Base-by-base conservation (phyloP, 2,329 filamentous ascomycete species). In the Sporothrix humicola region DNA sequence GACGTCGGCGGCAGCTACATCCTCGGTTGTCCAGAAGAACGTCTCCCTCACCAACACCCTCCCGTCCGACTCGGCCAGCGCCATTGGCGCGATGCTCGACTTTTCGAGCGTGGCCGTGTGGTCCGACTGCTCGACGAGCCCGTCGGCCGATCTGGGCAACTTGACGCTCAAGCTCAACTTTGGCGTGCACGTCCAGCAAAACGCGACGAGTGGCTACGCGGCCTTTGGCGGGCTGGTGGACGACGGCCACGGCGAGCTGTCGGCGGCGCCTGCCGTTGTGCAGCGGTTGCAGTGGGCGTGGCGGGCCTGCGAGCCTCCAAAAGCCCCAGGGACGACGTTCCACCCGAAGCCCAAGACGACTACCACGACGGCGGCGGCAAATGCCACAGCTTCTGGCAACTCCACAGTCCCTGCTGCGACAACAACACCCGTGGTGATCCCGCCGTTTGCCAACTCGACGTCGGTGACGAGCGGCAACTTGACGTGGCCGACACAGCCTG, bases 241-340 rank as follows among this genome's bases (percentile, higher is more conserved):
- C 23, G 52, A 72, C 26, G 71, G 71, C n/a, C 61, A 48, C 3
- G 61, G 71, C 2, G 50, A 72, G 23, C 68, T 72, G 3, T 44
- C 52, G 26, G 46, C 31, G 2, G 10, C 17, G 2, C 71, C 71
- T 15, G 56, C 46, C 5, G 71, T 72, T 12, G 58, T 66, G 5
- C 71, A 72, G 61, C 46, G 37, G 20, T 31, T 72, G 15, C 71
- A 72, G 48, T 72, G 61, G 71, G 26, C 63, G 3, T 72, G 71
- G 71, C 59, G 63, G 23, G 37, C 56, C 12, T 72, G 71, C 42
- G 59, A 7, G 23, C 23, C 23, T 26, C 23, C 23, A 26, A 26
- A 26, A 26, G 23, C 23, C 23, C 23, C 23, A 26, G 23, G 23
- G 23, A 71, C 69, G 17, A 71, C 69, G 15, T 63, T 52, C 20